Evolutionary conservation across 164 flowering plant genomes (phyloP).

Genomic region (Umbilicus rupestris): DNA sequence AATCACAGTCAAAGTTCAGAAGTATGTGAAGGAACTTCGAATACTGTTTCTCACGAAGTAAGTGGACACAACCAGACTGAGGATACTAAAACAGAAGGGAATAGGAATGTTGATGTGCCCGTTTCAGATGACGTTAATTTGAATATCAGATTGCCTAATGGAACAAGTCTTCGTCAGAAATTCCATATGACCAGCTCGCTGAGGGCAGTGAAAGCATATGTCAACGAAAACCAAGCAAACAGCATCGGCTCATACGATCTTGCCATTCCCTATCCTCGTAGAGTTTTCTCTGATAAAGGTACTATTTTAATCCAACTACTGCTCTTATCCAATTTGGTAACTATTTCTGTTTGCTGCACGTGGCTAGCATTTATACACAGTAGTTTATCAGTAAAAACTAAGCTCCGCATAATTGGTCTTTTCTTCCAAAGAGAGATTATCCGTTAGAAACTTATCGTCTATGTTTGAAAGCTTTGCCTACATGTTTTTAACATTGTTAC

Average conservation of each 20-base stretch:
- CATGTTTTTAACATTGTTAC: too few relatives aligned
- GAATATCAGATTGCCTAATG: constrained; percentile 58
- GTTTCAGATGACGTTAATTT: constrained; percentile 43
- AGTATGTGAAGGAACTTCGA: constrained; percentile 14
- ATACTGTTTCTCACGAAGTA: constrained; percentile 9
- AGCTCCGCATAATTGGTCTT: too few relatives aligned
- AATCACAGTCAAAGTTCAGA: constrained; percentile 13
- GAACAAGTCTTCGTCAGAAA: constrained; percentile 51
- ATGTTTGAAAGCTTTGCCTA: too few relatives aligned
- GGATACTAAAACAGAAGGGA: constrained; percentile 16
- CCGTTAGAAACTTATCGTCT: too few relatives aligned
- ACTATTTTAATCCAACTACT: constrained; percentile 9
- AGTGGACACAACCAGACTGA: constrained; percentile 6
- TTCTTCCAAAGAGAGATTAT: too few relatives aligned
- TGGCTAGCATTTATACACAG: not conserved
- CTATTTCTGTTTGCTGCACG: not conserved
- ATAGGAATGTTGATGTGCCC: constrained; percentile 7
- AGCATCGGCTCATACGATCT: constrained; percentile 49
- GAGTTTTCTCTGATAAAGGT: constrained; percentile 58
- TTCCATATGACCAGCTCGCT: constrained; percentile 42
- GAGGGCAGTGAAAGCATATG: constrained; percentile 47
- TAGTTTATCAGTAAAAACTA: too few relatives aligned
- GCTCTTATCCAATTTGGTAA: not conserved
- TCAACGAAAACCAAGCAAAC: constrained; percentile 36
- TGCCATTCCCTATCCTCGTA: constrained; percentile 86